Evolutionary conservation across 2,329 filamentous ascomycete species (phyloP), one percentile per base, ranked within the genome.

Genomic region (Fusarium odoratissimum): DNA sequence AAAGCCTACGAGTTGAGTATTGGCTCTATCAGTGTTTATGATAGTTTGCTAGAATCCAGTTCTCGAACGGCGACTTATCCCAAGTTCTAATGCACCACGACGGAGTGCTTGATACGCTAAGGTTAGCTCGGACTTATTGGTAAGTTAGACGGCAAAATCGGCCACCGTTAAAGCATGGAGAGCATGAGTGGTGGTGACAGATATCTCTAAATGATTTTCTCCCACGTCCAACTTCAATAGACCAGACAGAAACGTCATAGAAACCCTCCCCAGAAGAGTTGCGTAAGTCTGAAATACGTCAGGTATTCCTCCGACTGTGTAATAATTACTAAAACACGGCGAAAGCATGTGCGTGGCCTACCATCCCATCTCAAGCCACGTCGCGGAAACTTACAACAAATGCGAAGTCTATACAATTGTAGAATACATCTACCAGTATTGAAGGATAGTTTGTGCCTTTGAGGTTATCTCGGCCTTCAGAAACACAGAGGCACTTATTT

Each of bases 381-480:
- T 51, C 30, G 30, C 30, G 46, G 46, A 35, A 51, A 51, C 30
- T 51, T 51, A n/a, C 46, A 51, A 33, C 16, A 49, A 49, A 25
- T 10, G 19, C 25, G 11, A 25, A 25, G 6, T 19, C 12, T 23
- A 19, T 19, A 25, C 46, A 51, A 13, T 30, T 33, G 3, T 10
- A 51, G 12, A 6, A 14, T 35, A 25, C 1, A 35, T 25, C 6
- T 25, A 35, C 13, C n/a, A 25, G 30, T 25, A 8, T 25, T 25
- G 11, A 25, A 21, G 3, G 6, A 11, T 13, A 51, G 3, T 35
- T 25, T 2, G 12, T 25, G 19, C 3, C 8, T 25, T 35, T 11
- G n/a, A 35, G 8, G n/a, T 8, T 25, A 11, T 2, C 8, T 19
- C 2, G 16, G 30, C 16, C 8, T 3, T 19, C 25, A 12, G 2